Evolutionary conservation across 1,284 basidiomycete genomes (phyloP).

Genomic region (Moniliella sp.): DNA sequence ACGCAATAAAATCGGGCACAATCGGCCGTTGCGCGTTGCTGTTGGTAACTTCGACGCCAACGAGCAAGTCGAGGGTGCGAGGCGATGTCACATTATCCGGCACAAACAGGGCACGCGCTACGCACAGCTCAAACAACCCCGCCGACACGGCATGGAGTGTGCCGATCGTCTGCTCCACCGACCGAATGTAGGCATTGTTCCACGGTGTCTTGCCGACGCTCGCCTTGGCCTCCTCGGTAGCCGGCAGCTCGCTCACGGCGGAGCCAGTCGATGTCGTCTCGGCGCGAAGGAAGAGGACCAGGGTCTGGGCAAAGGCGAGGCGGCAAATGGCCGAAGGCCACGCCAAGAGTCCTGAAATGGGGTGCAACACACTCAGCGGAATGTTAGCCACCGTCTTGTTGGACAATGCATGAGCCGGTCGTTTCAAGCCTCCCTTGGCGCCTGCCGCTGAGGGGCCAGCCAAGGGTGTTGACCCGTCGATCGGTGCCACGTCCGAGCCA

Average conservation of each 20-base stretch:
- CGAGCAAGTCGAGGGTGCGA: conserved; percentile 34
- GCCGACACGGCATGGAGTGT: conserved; percentile 15
- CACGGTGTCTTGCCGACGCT: no score
- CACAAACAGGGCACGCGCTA: conserved; percentile 13
- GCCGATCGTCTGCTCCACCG: conserved; percentile 3
- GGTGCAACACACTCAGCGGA: conserved; percentile 11
- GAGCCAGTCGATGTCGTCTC: no score
- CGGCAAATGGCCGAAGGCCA: no score
- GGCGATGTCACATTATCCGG: conserved; percentile 7
- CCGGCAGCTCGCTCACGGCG: no score
- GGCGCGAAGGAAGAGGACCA: conserved; percentile 12
- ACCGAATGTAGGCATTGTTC: conserved; percentile 1
- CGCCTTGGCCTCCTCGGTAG: no score
- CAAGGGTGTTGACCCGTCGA: not conserved
- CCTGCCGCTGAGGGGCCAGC: conserved; percentile 5
- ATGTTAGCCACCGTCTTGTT: no score
- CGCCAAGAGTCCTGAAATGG: no score
- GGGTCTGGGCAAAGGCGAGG: conserved; percentile 15
- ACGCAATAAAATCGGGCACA: conserved; percentile 14
- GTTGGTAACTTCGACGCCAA: conserved; percentile 38
- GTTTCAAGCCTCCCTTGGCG: no score
- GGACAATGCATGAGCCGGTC: conserved; percentile 11
- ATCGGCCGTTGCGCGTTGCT: conserved; percentile 25
- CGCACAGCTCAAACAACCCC: conserved; percentile 13
- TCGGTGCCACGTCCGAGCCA: no score